phyloP scores from a whole-genome alignment of 129 eudicot genomes.

The Scalesia atractyloides region DNA sequence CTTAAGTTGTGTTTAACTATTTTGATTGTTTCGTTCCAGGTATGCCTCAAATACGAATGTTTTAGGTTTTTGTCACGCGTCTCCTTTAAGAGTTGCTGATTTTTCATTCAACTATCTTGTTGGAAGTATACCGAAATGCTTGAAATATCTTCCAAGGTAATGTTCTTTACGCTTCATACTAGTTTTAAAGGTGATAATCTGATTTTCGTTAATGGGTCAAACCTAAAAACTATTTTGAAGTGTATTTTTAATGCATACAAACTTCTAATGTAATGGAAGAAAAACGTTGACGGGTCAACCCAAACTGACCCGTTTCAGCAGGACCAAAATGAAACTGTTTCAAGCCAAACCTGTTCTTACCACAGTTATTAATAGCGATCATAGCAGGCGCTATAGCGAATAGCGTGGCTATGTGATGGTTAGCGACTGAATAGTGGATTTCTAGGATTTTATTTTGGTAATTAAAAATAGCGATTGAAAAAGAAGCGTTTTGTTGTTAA shows the following conservation, averaged over 20 bases:
- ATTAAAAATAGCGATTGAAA: no score
- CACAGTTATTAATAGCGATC: no score
- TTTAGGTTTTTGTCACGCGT: constrained; percentile 71
- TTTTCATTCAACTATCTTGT: constrained; percentile 74
- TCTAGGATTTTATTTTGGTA: no score
- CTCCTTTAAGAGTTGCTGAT: constrained; percentile 76
- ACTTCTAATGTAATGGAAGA: background rate
- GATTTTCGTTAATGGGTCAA: background rate
- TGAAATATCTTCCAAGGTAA: constrained; percentile 82
- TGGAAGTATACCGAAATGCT: constrained; percentile 86
- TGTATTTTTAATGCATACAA: no score
- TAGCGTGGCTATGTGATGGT: no score
- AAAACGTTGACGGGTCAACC: background rate
- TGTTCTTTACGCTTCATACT: constrained; percentile 6
- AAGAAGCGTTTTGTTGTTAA: no score
- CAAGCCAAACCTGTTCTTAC: background rate
- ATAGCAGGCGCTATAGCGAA: no score
- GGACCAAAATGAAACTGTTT: background rate
- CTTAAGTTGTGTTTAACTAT: background rate
- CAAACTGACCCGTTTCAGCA: background rate
- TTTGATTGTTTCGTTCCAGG: constrained; percentile 40
- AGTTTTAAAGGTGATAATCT: background rate
- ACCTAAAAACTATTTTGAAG: background rate
- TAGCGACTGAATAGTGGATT: no score
- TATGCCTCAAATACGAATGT: constrained; percentile 49